Evolutionary conservation across 352 stramenopile species (phyloP), one percentile per base, ranked within the genome.

Genomic region (Phytophthora constricta): DNA sequence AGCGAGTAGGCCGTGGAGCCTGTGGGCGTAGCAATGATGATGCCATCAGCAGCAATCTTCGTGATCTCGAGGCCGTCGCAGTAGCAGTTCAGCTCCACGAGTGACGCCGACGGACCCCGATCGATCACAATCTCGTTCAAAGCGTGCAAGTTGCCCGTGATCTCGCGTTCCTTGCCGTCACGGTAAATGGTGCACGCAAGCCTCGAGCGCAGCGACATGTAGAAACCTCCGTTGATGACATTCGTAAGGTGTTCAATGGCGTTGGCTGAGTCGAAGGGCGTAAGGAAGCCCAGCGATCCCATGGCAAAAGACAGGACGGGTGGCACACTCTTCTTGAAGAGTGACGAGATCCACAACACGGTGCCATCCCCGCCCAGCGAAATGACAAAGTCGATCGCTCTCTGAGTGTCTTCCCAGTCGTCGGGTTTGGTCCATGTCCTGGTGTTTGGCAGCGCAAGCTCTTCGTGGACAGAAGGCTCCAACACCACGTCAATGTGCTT

Each of bases 101-200:
- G 89, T 34, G 87, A 85, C 7, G 82, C 87, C 2, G 76, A 92
- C 20, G 83, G 85, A 5, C 98, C 97, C 37, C 97, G 90, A 72
- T 99, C 97, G 57, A 99, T 97, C 26, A 99, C 97, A 43, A 99
- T 97, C 84, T 99, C 98, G 74, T 99, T 99, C 31, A 99, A 79
- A 8, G 98, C 97, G 69, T 98, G 94, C 58, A 97, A 86, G 1
- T 91, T 74, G 28, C 76, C 69, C n/a, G 80, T 59, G 17, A 77
- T 74, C 54, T 90, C 80, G 5, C 58, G 68, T 28, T 86, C 77
- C 54, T 90, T 76, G 56, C 82, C 76, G 8, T 72, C 72, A 31
- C 89, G 87, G 23, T 86, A 78, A 58, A 96, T 91, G 37, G 87
- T 84, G 41, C 86, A 87, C 13, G 84, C 74, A 27, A 96, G 67